A percentile compares a stretch with the other conserved stretches of the same genome.
These are phyloP conservation scores for Lentithecium fluviatile DNA, from an alignment of 495 filamentous ascomycete genomes.

Conservation along the genomic window DNA sequence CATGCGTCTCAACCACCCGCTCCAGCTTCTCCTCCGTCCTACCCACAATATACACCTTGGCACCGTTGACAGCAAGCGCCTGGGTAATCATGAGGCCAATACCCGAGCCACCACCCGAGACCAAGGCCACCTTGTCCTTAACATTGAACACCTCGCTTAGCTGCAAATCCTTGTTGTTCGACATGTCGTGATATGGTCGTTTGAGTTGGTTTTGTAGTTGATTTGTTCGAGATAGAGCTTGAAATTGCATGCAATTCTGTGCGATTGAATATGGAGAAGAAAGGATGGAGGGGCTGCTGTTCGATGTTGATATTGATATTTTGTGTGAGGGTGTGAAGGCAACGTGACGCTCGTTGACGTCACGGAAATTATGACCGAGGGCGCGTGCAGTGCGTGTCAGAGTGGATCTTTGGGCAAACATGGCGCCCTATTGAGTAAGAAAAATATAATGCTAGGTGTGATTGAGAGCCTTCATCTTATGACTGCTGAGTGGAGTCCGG, in stretches of 20 bases:
- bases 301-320: neutral
- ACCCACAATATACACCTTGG: slow-evolving; percentile 57
- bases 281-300: neutral
- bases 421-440: neutral
- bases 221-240: neutral
- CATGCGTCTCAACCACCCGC: slow-evolving; percentile 49
- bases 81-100: slow-evolving; percentile 47
- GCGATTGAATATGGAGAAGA: neutral
- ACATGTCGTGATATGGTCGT: slow-evolving; percentile 21
- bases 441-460: neutral
- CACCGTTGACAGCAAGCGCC: slow-evolving; percentile 61
- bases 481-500: neutral
- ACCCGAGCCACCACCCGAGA: slow-evolving; percentile 53
- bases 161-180: slow-evolving; percentile 51
- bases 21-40: slow-evolving; percentile 57
- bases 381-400: neutral
- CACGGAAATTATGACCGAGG: neutral
- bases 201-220: slow-evolving; percentile 9
- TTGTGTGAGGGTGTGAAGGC: too few species aligned
- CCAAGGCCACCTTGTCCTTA: slow-evolving; percentile 55
- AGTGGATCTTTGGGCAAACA: neutral
- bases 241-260: neutral
- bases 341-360: slow-evolving; percentile 13
- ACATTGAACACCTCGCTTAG: slow-evolving; percentile 56
- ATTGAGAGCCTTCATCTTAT: too few species aligned